Evolutionary conservation across 768 basidiomycete species (phyloP), one percentile per base, ranked within the genome.

Genomic region (Mycena capillaripes): DNA sequence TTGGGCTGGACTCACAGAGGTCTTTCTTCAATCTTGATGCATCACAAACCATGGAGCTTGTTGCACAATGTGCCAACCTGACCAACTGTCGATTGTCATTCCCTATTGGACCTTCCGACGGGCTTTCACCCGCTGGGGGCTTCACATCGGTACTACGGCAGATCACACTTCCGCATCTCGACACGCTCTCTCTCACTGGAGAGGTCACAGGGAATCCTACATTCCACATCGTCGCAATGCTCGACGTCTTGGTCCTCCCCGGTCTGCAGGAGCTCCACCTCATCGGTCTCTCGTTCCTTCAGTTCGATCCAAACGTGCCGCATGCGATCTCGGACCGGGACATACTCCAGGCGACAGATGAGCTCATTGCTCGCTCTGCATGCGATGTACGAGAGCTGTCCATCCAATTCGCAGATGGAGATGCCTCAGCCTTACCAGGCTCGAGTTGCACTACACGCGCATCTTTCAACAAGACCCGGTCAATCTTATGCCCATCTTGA

Each of bases 41-140:
- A 2, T 12, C 7, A 1, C 40, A 56, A 21, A 6, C 27, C 2
- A 21, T 70, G 23, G 53, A 63, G 40, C 10, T 70, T 14, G 4
- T 70, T 27, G 17, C 14, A n/a, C 61, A 63, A 12, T 70, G 69
- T 16, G 11, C n/a, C 2, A 55, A 44, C n/a, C 25, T 70, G 25
- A 38, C 38, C 25, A 27, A 0, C 19, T 70, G 69, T 25, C 17
- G 11, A 2, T 36, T 70, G 30, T 3, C 9, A 21, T 70, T 70
- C 5, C 68, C 69, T 4, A 27, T 21, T 12, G 6, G 38, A 17
- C 9, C 23, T n/a, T 23, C 14, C 8, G 21, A 25, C 16, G 7
- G 19, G 29, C 23, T 8, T 38, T 2, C 38, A 25, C 36, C 23
- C 50, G 9, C 4, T n/a, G n/a, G n/a, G 38, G 38, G 2, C 3